Evolutionary conservation across 75 land plant species (phyloP), one percentile per base, ranked within the genome.

Genomic region (Azolla pinnata): DNA sequence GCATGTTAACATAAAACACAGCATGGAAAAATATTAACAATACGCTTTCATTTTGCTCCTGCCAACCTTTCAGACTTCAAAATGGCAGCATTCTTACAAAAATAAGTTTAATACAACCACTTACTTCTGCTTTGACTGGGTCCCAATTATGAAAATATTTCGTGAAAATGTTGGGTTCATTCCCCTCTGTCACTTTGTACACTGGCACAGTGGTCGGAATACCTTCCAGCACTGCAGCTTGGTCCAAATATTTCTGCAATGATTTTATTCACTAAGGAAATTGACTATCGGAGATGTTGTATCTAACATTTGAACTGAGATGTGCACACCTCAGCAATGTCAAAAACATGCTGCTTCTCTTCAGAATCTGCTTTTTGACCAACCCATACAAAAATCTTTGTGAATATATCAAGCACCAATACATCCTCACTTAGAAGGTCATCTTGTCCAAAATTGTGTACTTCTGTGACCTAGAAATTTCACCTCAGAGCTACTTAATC

Each of bases 81-180:
- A n/a, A n/a, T n/a, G n/a, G n/a, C n/a, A n/a, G n/a, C n/a, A n/a
- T n/a, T n/a, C n/a, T n/a, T n/a, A n/a, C n/a, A n/a, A 50, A 50
- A 19, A 7, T 9, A 19, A 19, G 23, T 18, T 50, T n/a, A 50
- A 9, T 38, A 14, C 42, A 29, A 56, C 29, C 21, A 73, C 83
- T 59, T 80, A 93, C 98, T 48, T 52, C 68, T 27, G 86, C 88
- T 71, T 85, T 88, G 33, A 82, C 19, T 16, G 74, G 49, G 64
- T 93, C 96, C 98, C 98, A 93, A 17, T 14, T 46, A 5, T 71
- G 60, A 45, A 93, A 89, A 66, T 79, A 83, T 50, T 73, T 79
- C 2, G 98, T 93, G 77, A 93, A 93, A 61, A 89, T 88, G 31
- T 79, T 72, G 7, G 98, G 98, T 60, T 93, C 98, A 70, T 81